Evolutionary conservation across 345 rosid genomes (phyloP).

Genomic region (Eucalyptus tenuipes): DNA sequence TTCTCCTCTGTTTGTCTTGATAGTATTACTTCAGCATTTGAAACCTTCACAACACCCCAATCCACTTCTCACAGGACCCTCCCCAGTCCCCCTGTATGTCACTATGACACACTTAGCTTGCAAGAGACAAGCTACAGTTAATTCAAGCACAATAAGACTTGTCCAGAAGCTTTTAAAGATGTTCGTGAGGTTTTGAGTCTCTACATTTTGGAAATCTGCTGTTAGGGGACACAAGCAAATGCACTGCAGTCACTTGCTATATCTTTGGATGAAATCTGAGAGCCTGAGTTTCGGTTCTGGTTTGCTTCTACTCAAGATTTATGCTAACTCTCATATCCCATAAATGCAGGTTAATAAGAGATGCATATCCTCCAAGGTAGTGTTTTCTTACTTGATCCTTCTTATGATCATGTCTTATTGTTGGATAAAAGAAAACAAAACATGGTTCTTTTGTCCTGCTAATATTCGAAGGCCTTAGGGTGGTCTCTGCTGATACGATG

Average conservation of each 20-base stretch:
- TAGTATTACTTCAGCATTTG: not conserved
- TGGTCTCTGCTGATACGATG: not conserved
- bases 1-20: not conserved
- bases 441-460: not conserved
- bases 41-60: not conserved
- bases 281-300: not conserved
- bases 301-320: not conserved
- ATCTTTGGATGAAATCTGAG: not conserved
- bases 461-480: not conserved
- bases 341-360: conserved; percentile 12
- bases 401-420: not conserved
- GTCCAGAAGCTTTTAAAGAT: not conserved
- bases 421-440: not conserved
- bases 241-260: not conserved
- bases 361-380: conserved; percentile 36
- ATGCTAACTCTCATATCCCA: not conserved
- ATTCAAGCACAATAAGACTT: not conserved
- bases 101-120: not conserved
- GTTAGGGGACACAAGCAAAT: not conserved
- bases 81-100: not conserved
- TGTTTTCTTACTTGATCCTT: not conserved
- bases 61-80: not conserved
- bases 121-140: not conserved
- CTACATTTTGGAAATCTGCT: not conserved
- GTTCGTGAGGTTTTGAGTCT: not conserved